phyloP scores from a whole-genome alignment of 108 stramenopile species.

The Skeletonema tropicum region DNA sequence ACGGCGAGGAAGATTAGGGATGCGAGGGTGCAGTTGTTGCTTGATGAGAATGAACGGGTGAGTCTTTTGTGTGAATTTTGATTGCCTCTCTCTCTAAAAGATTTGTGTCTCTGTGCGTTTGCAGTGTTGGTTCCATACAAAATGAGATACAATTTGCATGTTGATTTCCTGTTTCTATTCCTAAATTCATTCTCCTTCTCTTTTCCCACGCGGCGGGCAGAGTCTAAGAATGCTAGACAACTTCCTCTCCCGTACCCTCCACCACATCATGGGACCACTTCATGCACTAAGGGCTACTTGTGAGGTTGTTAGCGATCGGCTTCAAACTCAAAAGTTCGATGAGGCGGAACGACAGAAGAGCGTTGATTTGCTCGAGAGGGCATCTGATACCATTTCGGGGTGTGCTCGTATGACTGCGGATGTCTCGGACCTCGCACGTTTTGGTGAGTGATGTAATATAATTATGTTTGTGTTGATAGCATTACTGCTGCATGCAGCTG shows the following conservation, averaged over 20 bases:
- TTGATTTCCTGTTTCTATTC: too few relatives aligned
- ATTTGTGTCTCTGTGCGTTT: too few relatives aligned
- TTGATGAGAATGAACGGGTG: conserved; percentile 42
- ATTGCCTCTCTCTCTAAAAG: too few relatives aligned
- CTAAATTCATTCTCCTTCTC: too few relatives aligned
- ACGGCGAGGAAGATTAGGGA: conserved; percentile 50
- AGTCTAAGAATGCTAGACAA: conserved; percentile 28
- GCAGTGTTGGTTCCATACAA: too few relatives aligned
- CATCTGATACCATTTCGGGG: conserved; percentile 24
- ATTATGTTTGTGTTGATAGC: not conserved
- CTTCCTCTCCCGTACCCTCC: conserved; percentile 49
- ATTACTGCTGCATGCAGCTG: too few relatives aligned
- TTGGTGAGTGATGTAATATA: conserved; percentile 5
- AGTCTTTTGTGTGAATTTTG: too few relatives aligned
- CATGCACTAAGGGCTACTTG: conserved; percentile 31
- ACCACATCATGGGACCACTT: conserved; percentile 54
- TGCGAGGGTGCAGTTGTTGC: conserved; percentile 21
- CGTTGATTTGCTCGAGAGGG: conserved; percentile 18
- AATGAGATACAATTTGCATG: too few relatives aligned
- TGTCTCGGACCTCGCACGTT: conserved; percentile 35
- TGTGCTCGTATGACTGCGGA: conserved; percentile 34
- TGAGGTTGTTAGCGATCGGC: conserved; percentile 28
- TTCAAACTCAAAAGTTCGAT: conserved; percentile 16
- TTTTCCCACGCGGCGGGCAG: not conserved
- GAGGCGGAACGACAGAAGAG: conserved; percentile 11